These are phyloP conservation scores for Akanthomyces lecanii DNA, from an alignment of 2,329 filamentous ascomycete genomes.

Conservation along the genomic window DNA sequence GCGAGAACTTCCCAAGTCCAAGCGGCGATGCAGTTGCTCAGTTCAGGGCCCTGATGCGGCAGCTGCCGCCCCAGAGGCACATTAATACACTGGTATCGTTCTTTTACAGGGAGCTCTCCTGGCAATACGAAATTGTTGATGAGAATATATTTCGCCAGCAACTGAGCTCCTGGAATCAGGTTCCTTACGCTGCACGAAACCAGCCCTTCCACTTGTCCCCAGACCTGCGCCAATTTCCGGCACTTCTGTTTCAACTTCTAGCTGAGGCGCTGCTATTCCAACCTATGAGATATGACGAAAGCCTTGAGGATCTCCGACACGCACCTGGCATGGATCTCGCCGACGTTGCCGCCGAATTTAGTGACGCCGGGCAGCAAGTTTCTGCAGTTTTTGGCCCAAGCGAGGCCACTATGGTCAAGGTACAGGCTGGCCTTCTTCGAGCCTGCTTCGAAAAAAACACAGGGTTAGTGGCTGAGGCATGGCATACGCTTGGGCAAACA, in stretches of 20 bases:
- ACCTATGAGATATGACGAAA: conserved; percentile 7
- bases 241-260: conserved; percentile 16
- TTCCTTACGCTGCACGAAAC: too few relatives aligned
- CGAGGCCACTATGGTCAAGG: conserved; percentile 6
- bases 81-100: too few relatives aligned
- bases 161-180: too few relatives aligned
- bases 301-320: conserved; percentile 16
- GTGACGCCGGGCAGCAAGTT: conserved; percentile 12
- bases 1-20: too few relatives aligned
- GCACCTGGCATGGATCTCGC: conserved; percentile 16
- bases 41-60: too few relatives aligned
- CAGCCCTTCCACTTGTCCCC: too few relatives aligned
- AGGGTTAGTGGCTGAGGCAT: conserved; percentile 15
- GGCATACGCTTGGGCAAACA: conserved; percentile 17
- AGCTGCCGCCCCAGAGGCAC: too few relatives aligned
- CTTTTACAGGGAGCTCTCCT: too few relatives aligned
- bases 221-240: conserved; percentile 13
- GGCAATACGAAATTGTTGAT: too few relatives aligned
- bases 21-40: too few relatives aligned
- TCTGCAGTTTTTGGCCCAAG: neutral
- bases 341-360: conserved; percentile 17
- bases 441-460: conserved; percentile 17
- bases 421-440: conserved; percentile 14
- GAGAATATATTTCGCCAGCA: too few relatives aligned
- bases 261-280: conserved; percentile 15